Evolutionary conservation across 2,329 filamentous ascomycete species (phyloP).

Genomic region (Pseudogymnoascus sp.): DNA sequence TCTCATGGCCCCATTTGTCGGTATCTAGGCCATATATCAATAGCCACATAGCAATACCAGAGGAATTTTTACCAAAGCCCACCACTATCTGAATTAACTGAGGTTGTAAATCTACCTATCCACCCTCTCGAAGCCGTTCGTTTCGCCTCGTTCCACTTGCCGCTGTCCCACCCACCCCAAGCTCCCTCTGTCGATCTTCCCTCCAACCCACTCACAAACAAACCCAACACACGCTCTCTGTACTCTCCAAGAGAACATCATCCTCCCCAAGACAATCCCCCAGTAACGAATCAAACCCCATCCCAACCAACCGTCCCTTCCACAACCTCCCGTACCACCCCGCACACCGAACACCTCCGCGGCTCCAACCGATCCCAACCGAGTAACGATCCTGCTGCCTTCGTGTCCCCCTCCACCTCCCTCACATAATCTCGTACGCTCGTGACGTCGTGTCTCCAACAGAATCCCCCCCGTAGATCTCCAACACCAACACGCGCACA

Average conservation of each 20-base stretch:
- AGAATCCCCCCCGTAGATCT: background rate
- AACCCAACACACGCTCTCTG: background rate
- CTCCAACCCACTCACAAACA: background rate
- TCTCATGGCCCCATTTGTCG: background rate
- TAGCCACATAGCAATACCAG: conserved; percentile 7
- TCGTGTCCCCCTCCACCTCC: background rate
- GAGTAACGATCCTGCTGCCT: background rate
- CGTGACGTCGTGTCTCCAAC: background rate
- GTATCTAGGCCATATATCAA: background rate
- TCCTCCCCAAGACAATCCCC: background rate
- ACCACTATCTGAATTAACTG: background rate
- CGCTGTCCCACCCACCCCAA: background rate
- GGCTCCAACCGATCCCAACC: background rate
- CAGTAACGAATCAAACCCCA: background rate
- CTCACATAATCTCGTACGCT: background rate
- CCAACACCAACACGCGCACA: background rate
- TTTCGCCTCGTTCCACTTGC: background rate
- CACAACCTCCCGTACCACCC: background rate
- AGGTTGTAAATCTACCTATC: background rate
- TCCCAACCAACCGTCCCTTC: background rate
- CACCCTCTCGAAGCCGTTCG: background rate
- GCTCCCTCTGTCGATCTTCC: background rate
- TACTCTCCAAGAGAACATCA: background rate
- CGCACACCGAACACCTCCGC: background rate
- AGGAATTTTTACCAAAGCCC: background rate